Evolutionary conservation across 139 green algal genomes (phyloP), one percentile per base, ranked within the genome.

Genomic region (Zygnema circumcarinatum): DNA sequence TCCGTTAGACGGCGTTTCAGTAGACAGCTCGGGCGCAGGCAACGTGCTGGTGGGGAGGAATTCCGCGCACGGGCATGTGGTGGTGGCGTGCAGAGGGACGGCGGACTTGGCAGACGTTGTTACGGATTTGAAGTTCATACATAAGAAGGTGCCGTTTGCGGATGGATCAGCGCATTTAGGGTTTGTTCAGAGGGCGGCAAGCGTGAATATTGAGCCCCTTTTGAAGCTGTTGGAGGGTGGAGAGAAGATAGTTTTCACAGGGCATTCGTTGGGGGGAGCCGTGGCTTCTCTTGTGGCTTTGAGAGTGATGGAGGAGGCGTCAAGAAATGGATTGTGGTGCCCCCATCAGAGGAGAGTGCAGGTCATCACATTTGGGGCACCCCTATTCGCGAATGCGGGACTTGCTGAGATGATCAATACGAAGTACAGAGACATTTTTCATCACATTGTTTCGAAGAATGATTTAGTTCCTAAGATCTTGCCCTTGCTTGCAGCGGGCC

Each of bases 361-460:
- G 69, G 80, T 74, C 36, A 82, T 88, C 68, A 88, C 83, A 16
- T 88, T 88, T 35, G 83, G 83, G 11, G 68, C 69, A 21, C 83
- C 83, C 16, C 83, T 88, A 38, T 88, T 88, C 33, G 83, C 83
- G 29, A 84, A 82, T 42, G 52, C 38, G 25, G 74, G 38, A 20
- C 36, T 88, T 21, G 83, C 83, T 3, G 83, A 88, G 35, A 74
- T 73, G 40, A 88, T 88, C 38, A 88, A 88, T 35, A 40, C 75
- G 22, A 36, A 84, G 29, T 88, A 88, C 83, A 33, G 35, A 0
- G 69, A 88, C 22, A 35, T 74, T 21, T 88, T 74, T 47, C 40
- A 53, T 36, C 83, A 88, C 36, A 54, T 88, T 75, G 35, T 88
- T 38, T 82, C 83, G 42, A 88, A 83, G 25, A 31, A 74, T 52